These are phyloP conservation scores for Aspergillus sp. DNA, from an alignment of 2,329 filamentous ascomycete genomes.

Conservation along the genomic window DNA sequence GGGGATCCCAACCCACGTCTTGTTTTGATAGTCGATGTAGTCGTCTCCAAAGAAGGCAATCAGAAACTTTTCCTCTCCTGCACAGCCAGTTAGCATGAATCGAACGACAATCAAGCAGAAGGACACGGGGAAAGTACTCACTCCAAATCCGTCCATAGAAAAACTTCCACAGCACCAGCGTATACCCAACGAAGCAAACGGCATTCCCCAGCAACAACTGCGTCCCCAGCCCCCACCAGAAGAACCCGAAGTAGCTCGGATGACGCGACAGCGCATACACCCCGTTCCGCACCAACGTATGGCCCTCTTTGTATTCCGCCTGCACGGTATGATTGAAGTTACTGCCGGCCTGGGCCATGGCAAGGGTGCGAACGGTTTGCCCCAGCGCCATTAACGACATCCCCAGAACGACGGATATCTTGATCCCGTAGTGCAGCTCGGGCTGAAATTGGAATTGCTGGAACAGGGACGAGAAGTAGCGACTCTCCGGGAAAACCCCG, in stretches of 20 bases:
- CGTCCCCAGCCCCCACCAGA: conserved; percentile 95
- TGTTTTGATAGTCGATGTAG: conserved; percentile 64
- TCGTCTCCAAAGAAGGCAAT: conserved; percentile 75
- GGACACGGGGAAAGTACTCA: conserved; percentile 32
- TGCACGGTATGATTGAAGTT: conserved; percentile 91
- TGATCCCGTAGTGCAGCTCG: conserved; percentile 11
- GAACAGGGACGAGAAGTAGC: conserved; percentile 35
- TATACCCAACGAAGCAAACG: conserved; percentile 67
- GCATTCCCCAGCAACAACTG: conserved; percentile 83
- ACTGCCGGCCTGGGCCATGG: conserved; percentile 80
- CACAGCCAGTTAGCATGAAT: conserved; percentile 7
- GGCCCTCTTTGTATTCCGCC: conserved; percentile 56
- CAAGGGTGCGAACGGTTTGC: conserved; percentile 66
- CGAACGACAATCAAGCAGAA: background rate
- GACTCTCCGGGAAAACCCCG: conserved; percentile 21
- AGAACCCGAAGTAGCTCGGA: conserved; percentile 95
- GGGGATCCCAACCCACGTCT: conserved; percentile 71
- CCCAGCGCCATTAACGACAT: conserved; percentile 58
- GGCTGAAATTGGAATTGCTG: no score
- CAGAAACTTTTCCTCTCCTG: conserved; percentile 70
- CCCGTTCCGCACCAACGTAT: conserved; percentile 74
- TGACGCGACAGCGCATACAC: conserved; percentile 71
- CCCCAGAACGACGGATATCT: conserved; percentile 45
- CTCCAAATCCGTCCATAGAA: conserved; percentile 63
- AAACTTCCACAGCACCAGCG: conserved; percentile 72